Evolutionary conservation across 2,329 filamentous ascomycete species (phyloP), one percentile per base, ranked within the genome.

Genomic region (Neofusicoccum sp.): DNA sequence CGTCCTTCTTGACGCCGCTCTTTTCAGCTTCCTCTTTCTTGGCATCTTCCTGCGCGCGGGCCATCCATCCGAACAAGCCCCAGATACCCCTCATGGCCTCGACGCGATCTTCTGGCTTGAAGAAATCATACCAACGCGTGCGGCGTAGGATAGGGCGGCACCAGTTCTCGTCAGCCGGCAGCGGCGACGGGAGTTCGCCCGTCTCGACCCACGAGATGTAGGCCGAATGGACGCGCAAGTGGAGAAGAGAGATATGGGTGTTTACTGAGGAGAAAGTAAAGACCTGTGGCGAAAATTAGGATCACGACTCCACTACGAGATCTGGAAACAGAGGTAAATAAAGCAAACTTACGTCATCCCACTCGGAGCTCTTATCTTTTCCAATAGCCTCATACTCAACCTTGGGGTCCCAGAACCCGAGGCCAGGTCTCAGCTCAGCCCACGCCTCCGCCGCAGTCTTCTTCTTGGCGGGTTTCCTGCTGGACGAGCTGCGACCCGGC

Each of bases 191-290:
- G 60, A 48, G 6, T 61, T 52, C 22, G 6, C 83, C 84, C 4
- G 76, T 76, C 9, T 78, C 79, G 43, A 88, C 74, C 66, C 81
- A 81, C n/a, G 83, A 79, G 37, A 87, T 70, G 70, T 88, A 88
- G 22, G 79, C 76, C 29, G 76, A 74, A 70, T 87, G 85, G 48
- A 88, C 79, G 36, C 80, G 83, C 52, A 88, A 76, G 67, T 84
- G 85, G 59, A 88, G 71, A 52, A 89, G 81, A 62, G 83, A 81
- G 65, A 88, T 78, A 67, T 89, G 86, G 73, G 87, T 85, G 71
- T 87, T 87, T 66, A 88, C 77, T 29, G 84, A 84, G 11, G 85
- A 87, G 52, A 88, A 69, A 79, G 87, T 81, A 73, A 85, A 87
- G 58, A 88, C 80, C 84, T 88, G 68, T 33, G 22, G 14, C 5